Evolutionary conservation across 2,329 filamentous ascomycete genomes (phyloP), one percentile per base, ranked within the genome.

Genomic region (Alternaria angustiovoidea): DNA sequence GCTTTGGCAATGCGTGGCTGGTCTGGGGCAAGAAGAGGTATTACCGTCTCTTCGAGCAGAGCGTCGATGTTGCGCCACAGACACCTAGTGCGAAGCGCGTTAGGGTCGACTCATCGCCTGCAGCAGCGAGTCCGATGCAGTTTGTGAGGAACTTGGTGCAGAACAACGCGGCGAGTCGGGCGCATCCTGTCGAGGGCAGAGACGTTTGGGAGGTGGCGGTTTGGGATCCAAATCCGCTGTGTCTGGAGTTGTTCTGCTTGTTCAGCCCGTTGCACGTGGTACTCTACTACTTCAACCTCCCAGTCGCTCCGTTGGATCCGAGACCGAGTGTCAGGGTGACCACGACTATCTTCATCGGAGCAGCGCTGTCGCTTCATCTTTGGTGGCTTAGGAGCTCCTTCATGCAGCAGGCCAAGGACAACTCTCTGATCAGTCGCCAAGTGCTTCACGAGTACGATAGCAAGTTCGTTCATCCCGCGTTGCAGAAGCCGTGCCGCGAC

Each of bases 141-240:
- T 89, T 92, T 58, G 78, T 98, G 38, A 86, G 89, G 28, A 88
- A 86, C 64, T 80, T 97, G 34, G 84, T 88, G 14, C 67, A 86
- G 26, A 88, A 89, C 36, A 89, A 88, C 22, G 92, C 93, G n/a
- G 88, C 94, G 66, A 89, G 91, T 26, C 88, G 93, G 74, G 91
- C 93, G 28, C 91, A 97, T 78, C 92, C 94, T 0, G 90, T 95
- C 74, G 88, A 89, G 57, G 86, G 87, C 26, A 87, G 90, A 11
- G 94, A 99, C 78, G 95, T 99, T 9, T 99, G 95, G 95, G 94
- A 99, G 79, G 81, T 99, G 51, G 87, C 90, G 2, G 86, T 98
- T 7, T 99, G 95, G 95, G 94, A 98, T 75, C 95, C 96, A 34
- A 86, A 94, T 47, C 93, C 94, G 2, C 85, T 96, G 36, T 93